Base-by-base conservation (phyloP, 768 basidiomycete genomes). In the Solioccasus polychromus region DNA sequence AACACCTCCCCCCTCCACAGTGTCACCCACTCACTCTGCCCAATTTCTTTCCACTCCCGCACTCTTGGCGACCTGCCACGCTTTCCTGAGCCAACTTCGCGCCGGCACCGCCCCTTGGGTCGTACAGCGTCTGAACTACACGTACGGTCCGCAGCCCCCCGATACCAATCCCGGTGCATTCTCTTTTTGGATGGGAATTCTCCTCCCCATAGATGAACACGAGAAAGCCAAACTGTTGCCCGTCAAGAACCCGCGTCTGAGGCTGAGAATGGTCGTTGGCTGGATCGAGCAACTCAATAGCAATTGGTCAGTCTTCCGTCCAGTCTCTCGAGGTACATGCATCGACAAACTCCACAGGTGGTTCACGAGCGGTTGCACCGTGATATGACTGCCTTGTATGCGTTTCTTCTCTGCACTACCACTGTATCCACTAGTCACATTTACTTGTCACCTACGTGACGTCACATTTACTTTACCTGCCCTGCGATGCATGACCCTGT, bases 101-200 rank as follows among this genome's bases (percentile, higher is more conserved):
- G 70, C 70, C 3, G 89, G 91, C 14, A 83, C 82, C 1, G 89
- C 92, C 1, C 95, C 94, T 10, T 97, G 95, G 94, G 83, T 97
- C 28, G 82, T 91, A 2, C 91, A 96, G 58, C 79, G 90, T 38
- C 75, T 96, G 35, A 81, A 88, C 59, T 79, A 77, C 56, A 82
- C 84, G 0, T 88, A 87, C 59, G 91, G 91, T 3, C 70, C 76
- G 5, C 85, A 88, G 74, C 92, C 92, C 1, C 56, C 65, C 5
- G 61, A 71, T 19, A 58, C 48, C 11, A 85, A 92, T 63, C 78
- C 83, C 0, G 75, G 75, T 22, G 69, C 75, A 19, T 92, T 95
- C 64, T 80, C 82, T 26, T 96, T 88, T 66, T 95, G 90, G 88
- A 91, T 95, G 70, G 91, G 88, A 1, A 74, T 81, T 63, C 82